A percentile compares a stretch with the other conserved stretches of the same genome.
Conservation (phyloP, 345 rosid genomes). For the Arabidopsis suecica region DNA sequence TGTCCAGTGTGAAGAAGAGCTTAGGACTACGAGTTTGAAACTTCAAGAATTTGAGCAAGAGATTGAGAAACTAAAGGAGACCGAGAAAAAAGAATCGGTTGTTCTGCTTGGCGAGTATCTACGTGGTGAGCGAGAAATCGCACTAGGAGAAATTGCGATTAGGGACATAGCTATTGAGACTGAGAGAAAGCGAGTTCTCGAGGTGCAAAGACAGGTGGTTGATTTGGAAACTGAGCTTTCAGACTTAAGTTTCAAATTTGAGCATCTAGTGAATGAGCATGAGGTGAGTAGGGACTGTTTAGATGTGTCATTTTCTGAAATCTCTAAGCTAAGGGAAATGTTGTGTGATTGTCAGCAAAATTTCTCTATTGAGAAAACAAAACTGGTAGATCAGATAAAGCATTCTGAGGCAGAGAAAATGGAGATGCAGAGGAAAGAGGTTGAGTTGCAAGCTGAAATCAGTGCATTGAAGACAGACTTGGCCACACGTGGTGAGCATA, state of each 20-base stretch:
- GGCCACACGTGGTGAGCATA: constrained; percentile 39
- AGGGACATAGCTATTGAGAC: constrained; percentile 46
- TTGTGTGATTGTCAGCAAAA: constrained; percentile 58
- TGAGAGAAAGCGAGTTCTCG: constrained; percentile 44
- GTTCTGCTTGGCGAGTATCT: constrained; percentile 28
- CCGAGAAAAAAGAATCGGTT: constrained; percentile 46
- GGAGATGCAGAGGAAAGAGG: constrained; percentile 48
- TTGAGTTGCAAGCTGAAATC: constrained; percentile 44
- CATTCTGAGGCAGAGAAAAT: constrained; percentile 46
- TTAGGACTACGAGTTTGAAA: constrained; percentile 52
- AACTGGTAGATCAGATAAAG: constrained; percentile 55
- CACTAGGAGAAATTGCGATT: constrained; percentile 31
- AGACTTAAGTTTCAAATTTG: constrained; percentile 37
- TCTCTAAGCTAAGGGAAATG: constrained; percentile 41
- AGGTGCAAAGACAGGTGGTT: constrained; percentile 44
- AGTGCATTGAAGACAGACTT: constrained; percentile 51
- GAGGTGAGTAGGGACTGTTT: constrained; percentile 43
- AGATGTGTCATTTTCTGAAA: constrained; percentile 48
- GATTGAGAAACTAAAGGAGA: constrained; percentile 56
- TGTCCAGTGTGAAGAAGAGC: constrained; percentile 53
- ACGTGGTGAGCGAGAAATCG: constrained; percentile 50
- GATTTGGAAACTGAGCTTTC: constrained; percentile 49
- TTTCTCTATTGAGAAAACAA: constrained; percentile 60
- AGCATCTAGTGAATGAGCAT: constrained; percentile 48
- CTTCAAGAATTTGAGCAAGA: constrained; percentile 67